Conservation (phyloP, 148 eudicot genomes). For the Camellia lanceoleosa region DNA sequence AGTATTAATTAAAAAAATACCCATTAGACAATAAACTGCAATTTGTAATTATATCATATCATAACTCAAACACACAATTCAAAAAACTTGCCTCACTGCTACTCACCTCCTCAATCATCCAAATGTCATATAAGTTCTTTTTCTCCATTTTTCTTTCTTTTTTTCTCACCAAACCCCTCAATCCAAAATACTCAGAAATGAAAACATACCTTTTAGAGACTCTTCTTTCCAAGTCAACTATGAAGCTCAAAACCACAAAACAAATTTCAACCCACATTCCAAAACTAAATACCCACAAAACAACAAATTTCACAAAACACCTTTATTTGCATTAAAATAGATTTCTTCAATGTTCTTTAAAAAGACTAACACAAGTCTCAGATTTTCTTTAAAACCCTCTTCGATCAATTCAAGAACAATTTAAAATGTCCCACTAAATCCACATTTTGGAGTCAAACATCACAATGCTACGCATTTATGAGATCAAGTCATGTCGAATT, state of each 20-base stretch:
- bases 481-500: background rate
- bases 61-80: background rate
- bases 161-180: too few species aligned
- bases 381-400: background rate
- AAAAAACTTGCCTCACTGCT: too few species aligned
- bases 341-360: background rate
- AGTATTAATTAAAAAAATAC: too few species aligned
- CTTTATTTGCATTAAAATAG: background rate
- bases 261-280: slow-evolving; percentile 8
- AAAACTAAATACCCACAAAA: slow-evolving; percentile 2
- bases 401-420: background rate
- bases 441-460: slow-evolving; percentile 2
- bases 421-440: background rate
- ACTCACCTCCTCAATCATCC: too few species aligned
- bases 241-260: background rate
- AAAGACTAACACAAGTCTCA: too few species aligned
- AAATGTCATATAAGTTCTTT: too few species aligned
- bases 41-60: background rate
- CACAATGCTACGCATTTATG: background rate
- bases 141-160: too few species aligned
- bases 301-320: background rate
- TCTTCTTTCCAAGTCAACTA: background rate
- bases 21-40: background rate
- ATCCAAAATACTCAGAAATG: too few species aligned
- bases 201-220: slow-evolving; percentile 4